These are phyloP conservation scores for Coleophoma crateriformis DNA, from an alignment of 2,329 filamentous ascomycete genomes.

Conservation along the genomic window DNA sequence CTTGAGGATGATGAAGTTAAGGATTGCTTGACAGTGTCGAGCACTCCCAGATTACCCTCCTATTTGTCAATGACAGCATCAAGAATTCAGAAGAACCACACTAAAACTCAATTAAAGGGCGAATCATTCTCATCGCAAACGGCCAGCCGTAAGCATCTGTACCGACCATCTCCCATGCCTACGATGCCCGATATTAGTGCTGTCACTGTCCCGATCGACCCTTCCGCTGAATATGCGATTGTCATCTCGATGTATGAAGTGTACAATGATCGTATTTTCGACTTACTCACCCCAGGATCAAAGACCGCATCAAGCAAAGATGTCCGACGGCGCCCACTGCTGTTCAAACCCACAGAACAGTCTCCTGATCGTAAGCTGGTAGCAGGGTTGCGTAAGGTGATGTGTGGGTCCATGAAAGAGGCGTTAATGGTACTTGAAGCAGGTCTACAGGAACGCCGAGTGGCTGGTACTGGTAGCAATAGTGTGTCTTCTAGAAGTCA, in stretches of 20 bases:
- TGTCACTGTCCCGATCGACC: conserved; percentile 61
- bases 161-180: conserved; percentile 66
- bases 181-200: conserved; percentile 69
- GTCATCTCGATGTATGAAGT: conserved; percentile 98
- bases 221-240: conserved; percentile 74
- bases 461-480: conserved; percentile 89
- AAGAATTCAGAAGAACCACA: conserved; percentile 25
- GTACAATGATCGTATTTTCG: conserved; percentile 97
- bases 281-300: conserved; percentile 67
- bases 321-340: conserved; percentile 67
- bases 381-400: conserved; percentile 82
- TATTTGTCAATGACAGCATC: conserved; percentile 24
- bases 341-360: conserved; percentile 88
- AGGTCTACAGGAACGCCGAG: conserved; percentile 77
- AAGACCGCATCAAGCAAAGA: conserved; percentile 61
- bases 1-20: conserved; percentile 3
- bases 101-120: conserved; percentile 42
- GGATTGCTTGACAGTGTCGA: conserved; percentile 7
- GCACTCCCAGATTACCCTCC: conserved; percentile 15
- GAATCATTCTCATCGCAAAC: conserved; percentile 47
- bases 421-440: conserved; percentile 87
- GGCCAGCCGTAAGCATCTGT: conserved; percentile 54
- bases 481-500: conserved; percentile 89
- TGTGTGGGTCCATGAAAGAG: conserved; percentile 77
- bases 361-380: conserved; percentile 93